Percentiles rank a stretch among this genome's conserved stretches.
Conservation (phyloP, 805 yeast species). For the Lachancea meyersii region DNA sequence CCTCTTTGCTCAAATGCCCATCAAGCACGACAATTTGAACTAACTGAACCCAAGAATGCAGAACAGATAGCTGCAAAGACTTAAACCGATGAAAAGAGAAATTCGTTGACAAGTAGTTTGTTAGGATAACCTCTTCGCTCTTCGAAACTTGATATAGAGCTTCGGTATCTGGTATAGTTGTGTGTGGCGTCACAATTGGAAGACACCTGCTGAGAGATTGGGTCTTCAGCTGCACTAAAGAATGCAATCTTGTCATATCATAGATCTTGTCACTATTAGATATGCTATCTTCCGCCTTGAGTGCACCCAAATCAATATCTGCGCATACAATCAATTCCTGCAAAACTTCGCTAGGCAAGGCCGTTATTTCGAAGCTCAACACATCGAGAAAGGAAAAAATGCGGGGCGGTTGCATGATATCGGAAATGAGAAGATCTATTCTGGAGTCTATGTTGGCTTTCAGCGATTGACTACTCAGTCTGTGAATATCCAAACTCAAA, state of each 20-base stretch:
- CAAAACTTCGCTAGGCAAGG: slow-evolving; percentile 23
- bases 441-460: slow-evolving; percentile 41
- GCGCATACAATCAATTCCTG: slow-evolving; percentile 27
- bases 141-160: slow-evolving; percentile 15
- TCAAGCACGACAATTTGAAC: slow-evolving; percentile 68
- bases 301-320: slow-evolving; percentile 36
- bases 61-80: slow-evolving; percentile 49
- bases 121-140: slow-evolving; percentile 25
- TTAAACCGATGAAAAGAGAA: slow-evolving; percentile 44
- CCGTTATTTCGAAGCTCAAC: slow-evolving; percentile 49
- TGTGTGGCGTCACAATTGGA: slow-evolving; percentile 6
- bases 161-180: slow-evolving; percentile 14
- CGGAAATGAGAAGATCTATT: slow-evolving; percentile 45
- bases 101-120: slow-evolving; percentile 38
- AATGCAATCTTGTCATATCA: slow-evolving; percentile 39
- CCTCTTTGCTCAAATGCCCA: slow-evolving; percentile 40
- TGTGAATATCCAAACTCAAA: slow-evolving; percentile 68
- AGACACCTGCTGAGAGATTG: slow-evolving; percentile 7
- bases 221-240: slow-evolving; percentile 29
- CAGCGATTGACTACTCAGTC: slow-evolving; percentile 42
- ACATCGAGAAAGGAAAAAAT: slow-evolving; percentile 66
- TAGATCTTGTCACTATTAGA: slow-evolving; percentile 33
- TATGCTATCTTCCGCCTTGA: slow-evolving; percentile 35
- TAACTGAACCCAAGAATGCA: slow-evolving; percentile 80
- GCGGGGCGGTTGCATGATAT: slow-evolving; percentile 56